Base-by-base conservation (phyloP, 2,329 filamentous ascomycete species). In the Xylariaceae sp. region DNA sequence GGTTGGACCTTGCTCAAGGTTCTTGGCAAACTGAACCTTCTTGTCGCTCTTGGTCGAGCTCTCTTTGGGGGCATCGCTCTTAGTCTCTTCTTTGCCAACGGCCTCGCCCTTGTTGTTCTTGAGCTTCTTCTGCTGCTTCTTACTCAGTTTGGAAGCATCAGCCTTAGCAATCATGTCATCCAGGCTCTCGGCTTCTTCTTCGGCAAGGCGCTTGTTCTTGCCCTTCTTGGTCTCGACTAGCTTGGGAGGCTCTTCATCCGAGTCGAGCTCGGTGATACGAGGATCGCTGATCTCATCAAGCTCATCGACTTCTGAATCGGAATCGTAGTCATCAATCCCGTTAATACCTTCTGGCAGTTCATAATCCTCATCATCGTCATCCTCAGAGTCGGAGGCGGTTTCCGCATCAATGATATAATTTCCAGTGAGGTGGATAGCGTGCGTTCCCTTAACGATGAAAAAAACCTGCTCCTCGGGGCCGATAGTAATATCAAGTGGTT, bases 11-110 rank as follows among this genome's bases (percentile, higher is more conserved):
- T 95, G 91, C 80, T 97, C 94, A 59, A 99, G 89, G 74, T 97
- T 92, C 83, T 97, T 96, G 70, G 94, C 92, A 72, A 99, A 99
- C 74, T 96, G 90, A 57, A 99, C 94, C 80, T 96, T 97, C 84
- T 96, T 96, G 73, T 88, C 87, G 53, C 79, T 76, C 79, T 84
- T 84, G 57, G 70, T 62, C 12, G 71, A 59, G 40, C 67, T 59
- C 21, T 74, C 72, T 62, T 78, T 76, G 58, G 72, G 73, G 50
- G 76, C 74, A 52, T 80, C 78, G 56, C 82, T 76, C 71, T 85
- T 84, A 62, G 80, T 75, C 63, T 80, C 75, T 61, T 80, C 75
- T 65, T 86, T 81, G 48, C 80, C 74, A 56, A 87, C 83, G 55
- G 94, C 86, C 70, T 96, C 88, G 63, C 92, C 94, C 71, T 95